phyloP scores from a whole-genome alignment of 805 yeast genomes.

The Priceomyces melissophilus region DNA sequence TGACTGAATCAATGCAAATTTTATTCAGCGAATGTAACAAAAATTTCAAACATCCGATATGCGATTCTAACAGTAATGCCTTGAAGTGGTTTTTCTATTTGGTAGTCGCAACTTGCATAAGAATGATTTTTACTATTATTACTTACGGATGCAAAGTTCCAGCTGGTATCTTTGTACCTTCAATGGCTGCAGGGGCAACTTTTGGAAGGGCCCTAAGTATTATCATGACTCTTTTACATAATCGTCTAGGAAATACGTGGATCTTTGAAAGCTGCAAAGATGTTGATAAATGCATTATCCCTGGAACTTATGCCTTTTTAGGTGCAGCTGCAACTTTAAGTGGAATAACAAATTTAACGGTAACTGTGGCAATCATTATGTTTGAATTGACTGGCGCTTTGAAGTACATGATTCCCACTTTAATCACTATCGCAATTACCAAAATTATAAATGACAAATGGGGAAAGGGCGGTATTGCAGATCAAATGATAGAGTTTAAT shows the following conservation, averaged over 20 bases:
- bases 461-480: constrained; percentile 84
- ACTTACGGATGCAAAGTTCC: constrained; percentile 94
- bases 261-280: constrained; percentile 31
- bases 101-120: constrained; percentile 63
- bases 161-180: constrained; percentile 96
- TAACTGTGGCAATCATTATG: constrained; percentile 93
- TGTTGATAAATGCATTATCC: constrained; percentile 62
- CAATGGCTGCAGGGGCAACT: constrained; percentile 95
- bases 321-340: constrained; percentile 96
- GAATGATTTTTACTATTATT: constrained; percentile 70
- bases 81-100: constrained; percentile 49
- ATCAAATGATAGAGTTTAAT: constrained; percentile 85
- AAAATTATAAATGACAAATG: constrained; percentile 71
- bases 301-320: constrained; percentile 91
- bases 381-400: constrained; percentile 95
- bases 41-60: constrained; percentile 39
- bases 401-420: constrained; percentile 86
- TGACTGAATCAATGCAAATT: constrained; percentile 93
- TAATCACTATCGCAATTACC: constrained; percentile 91
- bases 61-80: constrained; percentile 28
- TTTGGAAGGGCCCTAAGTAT: constrained; percentile 88
- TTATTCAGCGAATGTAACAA: constrained; percentile 78
- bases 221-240: constrained; percentile 48
- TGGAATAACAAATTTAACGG: constrained; percentile 90
- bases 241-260: constrained; percentile 30